Base-by-base conservation (phyloP, 441 rosid species). In the Viola pubescens region DNA sequence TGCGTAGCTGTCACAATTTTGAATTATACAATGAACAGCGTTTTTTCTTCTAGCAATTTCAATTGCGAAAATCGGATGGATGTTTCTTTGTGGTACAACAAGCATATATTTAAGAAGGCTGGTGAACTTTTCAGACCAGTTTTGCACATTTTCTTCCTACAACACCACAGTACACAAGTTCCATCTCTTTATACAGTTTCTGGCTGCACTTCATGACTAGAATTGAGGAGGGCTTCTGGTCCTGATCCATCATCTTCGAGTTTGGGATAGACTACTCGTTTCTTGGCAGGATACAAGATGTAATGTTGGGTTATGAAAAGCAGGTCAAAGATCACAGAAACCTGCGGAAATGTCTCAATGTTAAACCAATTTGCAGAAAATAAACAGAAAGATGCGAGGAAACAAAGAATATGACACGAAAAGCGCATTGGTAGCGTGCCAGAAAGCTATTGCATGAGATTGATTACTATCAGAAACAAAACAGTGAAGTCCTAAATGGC, bases 301-400 rank as follows among this genome's bases (percentile, higher is more conserved):
- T 61, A 83, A 63, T 85, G 88, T 67, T 88, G 92, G 62, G 65
- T 52, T 80, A 79, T 69, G 79, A 79, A 92, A 53, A 92, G 62
- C 41, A 89, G 59, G 67, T 92, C 98, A 56, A 92, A 92, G 81
- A 81, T 77, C 47, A 89, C 19, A 1, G 94, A 76, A 5, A 87
- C 67, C 96, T 92, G 89, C 79, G 74, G 34, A 48, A 52, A 52
- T 38, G 65, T 48, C 47, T 58, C 12, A 8, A 26, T 52, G 34
- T 19, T 37, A 48, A 45, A 48, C 37, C 50, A 54, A 4, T 3
- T 9, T 9, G n/a, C 37, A 87, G 80, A 86, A 85, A 10, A 46
- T 46, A 26, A 26, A 26, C 34, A 26, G 34, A 26, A 1, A 26
- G 3, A 26, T 26, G 34, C 19, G 0, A 16, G 19, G 19, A 16